A percentile compares a stretch with the other conserved stretches of the same genome.
phyloP scores from a whole-genome alignment of 257 asterid species.

The Penstemon barbatus region DNA sequence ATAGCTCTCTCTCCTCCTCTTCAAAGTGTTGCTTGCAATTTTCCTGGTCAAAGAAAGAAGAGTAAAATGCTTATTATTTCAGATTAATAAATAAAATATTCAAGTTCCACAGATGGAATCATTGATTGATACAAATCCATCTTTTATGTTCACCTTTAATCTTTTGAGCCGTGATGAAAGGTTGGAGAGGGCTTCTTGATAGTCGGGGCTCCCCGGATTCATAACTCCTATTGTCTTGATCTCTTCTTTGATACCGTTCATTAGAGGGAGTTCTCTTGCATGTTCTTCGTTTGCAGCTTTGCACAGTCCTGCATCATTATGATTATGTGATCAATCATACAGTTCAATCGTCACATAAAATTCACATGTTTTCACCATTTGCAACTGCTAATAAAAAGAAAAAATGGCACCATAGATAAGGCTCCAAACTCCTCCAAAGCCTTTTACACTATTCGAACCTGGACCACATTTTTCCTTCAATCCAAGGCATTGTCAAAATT shows the following conservation, averaged over 20 bases:
- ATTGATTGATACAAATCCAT: neutral
- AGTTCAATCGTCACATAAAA: conserved; percentile 7
- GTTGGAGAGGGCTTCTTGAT: conserved; percentile 70
- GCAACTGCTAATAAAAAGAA: neutral
- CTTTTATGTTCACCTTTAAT: conserved; percentile 48
- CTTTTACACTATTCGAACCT: neutral
- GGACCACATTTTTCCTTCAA: too few species aligned
- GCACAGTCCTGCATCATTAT: conserved; percentile 66
- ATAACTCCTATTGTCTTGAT: conserved; percentile 86
- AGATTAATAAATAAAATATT: too few species aligned
- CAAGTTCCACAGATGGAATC: neutral
- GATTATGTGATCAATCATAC: neutral
- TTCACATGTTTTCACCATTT: neutral
- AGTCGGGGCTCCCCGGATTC: conserved; percentile 72
- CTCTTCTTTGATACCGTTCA: conserved; percentile 98
- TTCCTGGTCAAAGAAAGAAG: conserved; percentile 42
- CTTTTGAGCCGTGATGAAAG: conserved; percentile 67
- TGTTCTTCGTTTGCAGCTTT: conserved; percentile 91
- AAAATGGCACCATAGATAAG: neutral
- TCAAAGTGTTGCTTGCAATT: conserved; percentile 78
- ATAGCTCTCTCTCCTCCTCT: conserved; percentile 78
- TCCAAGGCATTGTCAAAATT: too few species aligned
- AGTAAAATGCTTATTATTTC: too few species aligned
- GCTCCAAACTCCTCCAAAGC: conserved; percentile 6
- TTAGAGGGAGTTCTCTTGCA: conserved; percentile 78